Evolutionary conservation across 768 basidiomycete genomes (phyloP), one percentile per base, ranked within the genome.

Genomic region (Tylopilus rubrobrunneus): DNA sequence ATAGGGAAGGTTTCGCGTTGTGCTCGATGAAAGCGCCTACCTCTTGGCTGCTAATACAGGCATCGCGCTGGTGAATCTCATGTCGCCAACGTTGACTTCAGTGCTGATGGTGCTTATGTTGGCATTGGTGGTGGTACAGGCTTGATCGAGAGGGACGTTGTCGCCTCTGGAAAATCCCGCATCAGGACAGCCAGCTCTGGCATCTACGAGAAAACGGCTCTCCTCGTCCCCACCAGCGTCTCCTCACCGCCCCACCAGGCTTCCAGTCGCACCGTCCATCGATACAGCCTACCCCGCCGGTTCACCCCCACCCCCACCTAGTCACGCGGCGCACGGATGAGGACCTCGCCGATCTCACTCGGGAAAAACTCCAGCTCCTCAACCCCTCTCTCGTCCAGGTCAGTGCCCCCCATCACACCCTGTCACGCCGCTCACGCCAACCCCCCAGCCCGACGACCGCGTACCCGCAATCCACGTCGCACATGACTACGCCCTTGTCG

Each of bases 81-180:
- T 53, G 84, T 91, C 45, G 83, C 87, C 34, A 80, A 84, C 23
- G 80, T 92, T 48, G 85, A 87, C 58, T 92, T 89, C 65, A 89
- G 89, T 8, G 83, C 81, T 25, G 89, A 89, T 61, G 89, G 89
- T 4, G 78, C 81, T 10, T 96, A 87, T 72, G 76, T 98, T 19
- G 92, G 87, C 2, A 73, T 96, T 31, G 93, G 92, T 0, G 72
- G 86, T 29, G 87, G 89, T 6, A 80, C 76, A 0, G 96, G 95
- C 0, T 85, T 87, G 5, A 89, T 98, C 34, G 93, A 97, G 72
- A 96, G 94, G 91, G 96, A 98, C 64, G 83, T 87, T 3, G 87
- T 92, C 62, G 73, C 80, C 0, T 82, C 83, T 1, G 81, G 84
- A 62, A 89, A 87, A 65, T 74, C 98, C 53, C 78, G 96, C 11